A percentile compares a stretch with the other conserved stretches of the same genome.
Evolutionary conservation across 1,284 basidiomycete species (phyloP).

Genomic region (Ganoderma boninense): DNA sequence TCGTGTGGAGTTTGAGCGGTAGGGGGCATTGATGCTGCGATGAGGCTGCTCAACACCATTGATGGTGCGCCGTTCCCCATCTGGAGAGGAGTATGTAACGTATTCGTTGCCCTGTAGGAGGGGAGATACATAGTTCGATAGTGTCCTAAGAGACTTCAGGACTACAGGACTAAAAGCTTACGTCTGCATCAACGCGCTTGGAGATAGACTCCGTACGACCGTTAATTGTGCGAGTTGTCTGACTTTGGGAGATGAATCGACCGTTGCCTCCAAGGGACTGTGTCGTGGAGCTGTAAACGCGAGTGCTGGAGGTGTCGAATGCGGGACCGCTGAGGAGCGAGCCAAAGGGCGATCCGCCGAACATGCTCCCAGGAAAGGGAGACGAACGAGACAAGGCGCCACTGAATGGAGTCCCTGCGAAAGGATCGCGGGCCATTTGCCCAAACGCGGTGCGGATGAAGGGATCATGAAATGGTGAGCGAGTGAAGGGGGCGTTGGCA

Average conservation of each 20-base stretch:
- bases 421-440: slow-evolving; percentile 14
- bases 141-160: slow-evolving; percentile 7
- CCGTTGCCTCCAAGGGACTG: slow-evolving; percentile 34
- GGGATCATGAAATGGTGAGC: slow-evolving; percentile 28
- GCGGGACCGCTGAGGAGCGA: slow-evolving; percentile 24
- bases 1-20: slow-evolving; percentile 18
- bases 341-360: slow-evolving; percentile 11
- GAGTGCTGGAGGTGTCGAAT: slow-evolving; percentile 14
- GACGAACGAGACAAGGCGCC: slow-evolving; percentile 16
- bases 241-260: slow-evolving; percentile 62
- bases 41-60: slow-evolving; percentile 72
- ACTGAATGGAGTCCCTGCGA: slow-evolving; percentile 22
- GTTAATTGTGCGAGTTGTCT: slow-evolving; percentile 62
- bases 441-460: slow-evolving; percentile 33
- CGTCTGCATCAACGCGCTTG: slow-evolving; percentile 64
- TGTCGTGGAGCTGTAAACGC: slow-evolving; percentile 36
- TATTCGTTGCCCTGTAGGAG: slow-evolving; percentile 73
- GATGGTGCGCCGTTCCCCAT: slow-evolving; percentile 70
- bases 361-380: slow-evolving; percentile 5
- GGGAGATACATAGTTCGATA: slow-evolving; percentile 4
- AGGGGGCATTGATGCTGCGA: slow-evolving; percentile 18
- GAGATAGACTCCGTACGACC: slow-evolving; percentile 69
- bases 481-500: slow-evolving; percentile 33
- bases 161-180: slow-evolving; percentile 39
- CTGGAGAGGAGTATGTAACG: slow-evolving; percentile 66